These are phyloP conservation scores for Leccinum solheimii DNA, from an alignment of 1,284 basidiomycete genomes.

Conservation along the genomic window DNA sequence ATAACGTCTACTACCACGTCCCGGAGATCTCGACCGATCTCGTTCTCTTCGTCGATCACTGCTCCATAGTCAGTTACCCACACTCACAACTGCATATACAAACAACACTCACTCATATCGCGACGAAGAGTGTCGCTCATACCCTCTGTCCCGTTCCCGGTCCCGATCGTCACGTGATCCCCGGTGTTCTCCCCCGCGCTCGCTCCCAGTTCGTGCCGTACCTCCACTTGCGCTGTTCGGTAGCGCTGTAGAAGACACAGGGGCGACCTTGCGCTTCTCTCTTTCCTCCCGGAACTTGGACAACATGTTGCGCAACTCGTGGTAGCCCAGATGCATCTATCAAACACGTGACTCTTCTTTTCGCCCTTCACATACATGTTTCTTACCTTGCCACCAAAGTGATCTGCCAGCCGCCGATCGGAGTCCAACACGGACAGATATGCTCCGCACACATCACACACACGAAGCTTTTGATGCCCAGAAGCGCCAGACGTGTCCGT, in stretches of 20 bases:
- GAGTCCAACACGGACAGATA: conserved; percentile 98
- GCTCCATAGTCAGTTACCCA: conserved; percentile 13
- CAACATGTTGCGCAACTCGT: conserved; percentile 94
- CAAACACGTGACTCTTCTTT: conserved; percentile 25
- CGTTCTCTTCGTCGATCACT: conserved; percentile 67
- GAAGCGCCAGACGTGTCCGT: conserved; percentile 98
- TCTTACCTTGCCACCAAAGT: conserved; percentile 96
- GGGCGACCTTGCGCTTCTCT: conserved; percentile 73
- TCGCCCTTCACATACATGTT: conserved; percentile 28
- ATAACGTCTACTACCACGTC: conserved; percentile 60
- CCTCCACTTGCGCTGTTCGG: conserved; percentile 35
- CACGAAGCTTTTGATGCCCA: conserved; percentile 97
- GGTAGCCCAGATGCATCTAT: conserved; percentile 98
- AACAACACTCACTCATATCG: conserved; percentile 69
- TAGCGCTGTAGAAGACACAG: conserved; percentile 40
- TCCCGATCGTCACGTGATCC: conserved; percentile 61
- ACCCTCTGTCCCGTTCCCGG: conserved; percentile 66
- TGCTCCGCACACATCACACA: conserved; percentile 99
- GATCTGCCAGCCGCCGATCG: conserved; percentile 97
- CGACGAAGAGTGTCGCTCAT: conserved; percentile 61
- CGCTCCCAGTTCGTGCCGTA: conserved; percentile 38
- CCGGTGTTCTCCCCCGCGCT: conserved; percentile 52
- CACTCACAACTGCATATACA: neutral
- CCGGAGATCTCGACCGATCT: conserved; percentile 78
- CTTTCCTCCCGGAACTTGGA: conserved; percentile 85